Evolutionary conservation across 2,329 filamentous ascomycete genomes (phyloP).

Genomic region (Alternaria arborescens): DNA sequence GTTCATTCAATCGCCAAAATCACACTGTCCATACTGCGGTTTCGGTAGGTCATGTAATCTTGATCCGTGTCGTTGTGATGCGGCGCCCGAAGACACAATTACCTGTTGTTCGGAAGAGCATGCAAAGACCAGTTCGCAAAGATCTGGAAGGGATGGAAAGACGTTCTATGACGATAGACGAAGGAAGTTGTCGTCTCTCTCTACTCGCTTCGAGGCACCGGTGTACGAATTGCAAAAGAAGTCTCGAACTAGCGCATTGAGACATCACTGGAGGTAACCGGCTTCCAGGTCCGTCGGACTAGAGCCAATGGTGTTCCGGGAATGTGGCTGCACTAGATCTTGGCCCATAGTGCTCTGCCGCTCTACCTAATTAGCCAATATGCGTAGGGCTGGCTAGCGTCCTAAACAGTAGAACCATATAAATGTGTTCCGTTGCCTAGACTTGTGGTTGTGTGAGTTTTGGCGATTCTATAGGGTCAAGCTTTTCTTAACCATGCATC

Average conservation of each 20-base stretch:
- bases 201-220: too few species aligned
- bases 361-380: neutral
- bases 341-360: neutral
- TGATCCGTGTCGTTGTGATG: neutral
- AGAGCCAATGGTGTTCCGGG: neutral
- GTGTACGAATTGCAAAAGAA: neutral
- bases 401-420: neutral
- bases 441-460: neutral
- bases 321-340: neutral
- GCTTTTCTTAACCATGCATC: neutral
- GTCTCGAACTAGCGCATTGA: neutral
- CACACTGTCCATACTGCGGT: neutral
- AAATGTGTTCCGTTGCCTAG: neutral
- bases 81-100: too few species aligned
- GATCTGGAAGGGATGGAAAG: neutral
- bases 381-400: neutral
- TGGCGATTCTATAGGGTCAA: neutral
- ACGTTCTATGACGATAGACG: neutral
- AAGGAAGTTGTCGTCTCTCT: neutral
- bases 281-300: neutral
- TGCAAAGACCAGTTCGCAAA: neutral
- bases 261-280: neutral
- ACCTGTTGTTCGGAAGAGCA: neutral
- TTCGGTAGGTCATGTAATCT: neutral
- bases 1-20: neutral